These are phyloP conservation scores for Eutrema japonicum DNA, from an alignment of 345 rosid genomes.

Conservation along the genomic window DNA sequence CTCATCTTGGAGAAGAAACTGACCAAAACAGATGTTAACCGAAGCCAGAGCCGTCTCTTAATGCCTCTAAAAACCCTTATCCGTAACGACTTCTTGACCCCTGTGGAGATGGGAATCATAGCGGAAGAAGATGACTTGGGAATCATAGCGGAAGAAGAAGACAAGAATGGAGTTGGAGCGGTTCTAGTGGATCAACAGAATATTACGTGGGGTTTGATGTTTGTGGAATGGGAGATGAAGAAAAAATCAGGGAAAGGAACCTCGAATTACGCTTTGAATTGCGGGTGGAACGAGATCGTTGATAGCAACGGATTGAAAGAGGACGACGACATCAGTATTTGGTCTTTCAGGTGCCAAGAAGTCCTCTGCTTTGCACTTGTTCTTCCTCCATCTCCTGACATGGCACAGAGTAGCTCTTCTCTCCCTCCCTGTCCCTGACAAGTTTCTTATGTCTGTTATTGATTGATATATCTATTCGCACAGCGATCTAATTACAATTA, in stretches of 20 bases:
- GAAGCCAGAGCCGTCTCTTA: slow-evolving; percentile 7
- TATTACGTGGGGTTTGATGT: neutral
- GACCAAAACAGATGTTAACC: neutral
- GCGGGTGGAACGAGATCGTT: slow-evolving; percentile 30
- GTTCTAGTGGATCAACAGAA: neutral
- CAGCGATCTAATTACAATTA: too few relatives aligned
- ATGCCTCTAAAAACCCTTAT: slow-evolving; percentile 9
- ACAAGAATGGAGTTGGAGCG: neutral
- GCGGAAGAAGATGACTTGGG: too few relatives aligned
- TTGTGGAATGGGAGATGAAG: slow-evolving; percentile 10
- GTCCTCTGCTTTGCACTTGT: slow-evolving; percentile 33
- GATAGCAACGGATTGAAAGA: neutral
- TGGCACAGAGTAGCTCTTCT: slow-evolving; percentile 9
- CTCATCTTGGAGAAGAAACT: slow-evolving; percentile 14
- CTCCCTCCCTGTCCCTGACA: neutral
- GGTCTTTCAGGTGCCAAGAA: slow-evolving; percentile 28
- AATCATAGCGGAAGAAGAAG: too few relatives aligned
- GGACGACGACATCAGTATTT: neutral
- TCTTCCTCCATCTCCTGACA: slow-evolving; percentile 4
- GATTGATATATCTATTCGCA: neutral
- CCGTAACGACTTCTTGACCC: slow-evolving; percentile 23
- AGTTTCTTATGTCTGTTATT: neutral
- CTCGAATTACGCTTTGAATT: slow-evolving; percentile 25
- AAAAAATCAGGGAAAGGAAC: neutral
- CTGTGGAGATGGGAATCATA: neutral